phyloP scores from a whole-genome alignment of 345 rosid genomes.

The Theobroma cacao region DNA sequence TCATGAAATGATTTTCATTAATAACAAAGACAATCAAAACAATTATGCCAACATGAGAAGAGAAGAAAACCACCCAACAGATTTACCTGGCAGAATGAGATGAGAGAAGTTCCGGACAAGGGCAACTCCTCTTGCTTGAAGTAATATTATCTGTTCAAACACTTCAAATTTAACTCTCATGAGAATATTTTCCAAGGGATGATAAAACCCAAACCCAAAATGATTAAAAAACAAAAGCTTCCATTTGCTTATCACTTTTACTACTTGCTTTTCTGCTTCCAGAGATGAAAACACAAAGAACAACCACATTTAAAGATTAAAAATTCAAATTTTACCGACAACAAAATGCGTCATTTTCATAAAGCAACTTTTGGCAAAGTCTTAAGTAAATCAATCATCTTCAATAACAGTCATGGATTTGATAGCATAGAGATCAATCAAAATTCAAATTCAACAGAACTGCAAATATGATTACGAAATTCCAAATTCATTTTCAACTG shows the following conservation, averaged over 20 bases:
- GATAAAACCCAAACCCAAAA: neutral
- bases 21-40: neutral
- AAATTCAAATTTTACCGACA: neutral
- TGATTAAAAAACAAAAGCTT: neutral
- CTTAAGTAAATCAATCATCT: neutral
- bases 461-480: neutral
- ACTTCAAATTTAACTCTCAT: slow-evolving; percentile 1
- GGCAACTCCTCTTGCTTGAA: slow-evolving; percentile 36
- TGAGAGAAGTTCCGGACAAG: slow-evolving; percentile 42
- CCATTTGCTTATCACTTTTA: neutral
- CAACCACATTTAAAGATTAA: neutral
- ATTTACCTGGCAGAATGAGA: slow-evolving; percentile 49
- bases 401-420: neutral
- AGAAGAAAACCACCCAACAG: neutral
- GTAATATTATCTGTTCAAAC: slow-evolving; percentile 35
- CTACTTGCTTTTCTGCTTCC: neutral
- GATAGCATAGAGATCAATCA: neutral
- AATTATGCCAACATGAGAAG: neutral
- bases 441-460: neutral
- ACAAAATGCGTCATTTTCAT: neutral
- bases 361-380: neutral
- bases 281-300: neutral
- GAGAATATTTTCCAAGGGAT: neutral
- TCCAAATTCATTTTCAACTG: neutral
- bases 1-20: neutral